Base-by-base conservation (phyloP, 768 basidiomycete genomes). In the Wakefieldia striispora region DNA sequence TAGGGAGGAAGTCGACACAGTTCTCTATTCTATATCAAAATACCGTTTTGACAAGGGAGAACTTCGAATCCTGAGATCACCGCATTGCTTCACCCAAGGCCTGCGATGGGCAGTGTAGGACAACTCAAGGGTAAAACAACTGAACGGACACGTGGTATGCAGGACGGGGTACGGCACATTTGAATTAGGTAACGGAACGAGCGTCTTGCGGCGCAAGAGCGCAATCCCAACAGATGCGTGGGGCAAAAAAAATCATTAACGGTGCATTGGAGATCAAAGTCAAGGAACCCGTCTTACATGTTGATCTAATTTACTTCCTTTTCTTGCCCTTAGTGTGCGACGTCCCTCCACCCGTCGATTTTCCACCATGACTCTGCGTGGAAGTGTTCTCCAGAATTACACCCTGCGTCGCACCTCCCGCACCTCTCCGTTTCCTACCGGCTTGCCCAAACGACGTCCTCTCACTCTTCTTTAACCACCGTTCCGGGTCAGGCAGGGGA, bases 381-480 rank as follows among this genome's bases (percentile, higher is more conserved):
- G 56, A 20, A 6, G 47, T 42, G 23, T 36, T 61, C 47, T 72
- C 61, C 17, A 71, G 61, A 55, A 68, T 60, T 27, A 67, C 62
- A 19, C 89, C 89, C 68, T 91, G 89, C 13, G 86, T 90, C 19
- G 88, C 86, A 34, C 81, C 82, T 39, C 79, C 77, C 17, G 75
- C 74, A 23, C 70, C 72, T 58, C 76, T 81, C 57, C 78, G 79
- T 64, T 80, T 75, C 62, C 69, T 80, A 36, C 76, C 76, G 45
- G 75, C 72, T 16, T 73, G 73, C 33, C 60, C 62, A 63, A 79
- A 81, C 23, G 75, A 79, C 13, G 85, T 77, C 42, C 88, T 74
- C 65, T 91, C 88, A 45, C 81, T 86, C 73, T 90, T 92, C 80
- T 92, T 92, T 51, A 92, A 65, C 90, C 90, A 92, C 54, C 90